Evolutionary conservation across 2,329 filamentous ascomycete species (phyloP), one percentile per base, ranked within the genome.

Genomic region (Ophiostoma pallidulum): DNA sequence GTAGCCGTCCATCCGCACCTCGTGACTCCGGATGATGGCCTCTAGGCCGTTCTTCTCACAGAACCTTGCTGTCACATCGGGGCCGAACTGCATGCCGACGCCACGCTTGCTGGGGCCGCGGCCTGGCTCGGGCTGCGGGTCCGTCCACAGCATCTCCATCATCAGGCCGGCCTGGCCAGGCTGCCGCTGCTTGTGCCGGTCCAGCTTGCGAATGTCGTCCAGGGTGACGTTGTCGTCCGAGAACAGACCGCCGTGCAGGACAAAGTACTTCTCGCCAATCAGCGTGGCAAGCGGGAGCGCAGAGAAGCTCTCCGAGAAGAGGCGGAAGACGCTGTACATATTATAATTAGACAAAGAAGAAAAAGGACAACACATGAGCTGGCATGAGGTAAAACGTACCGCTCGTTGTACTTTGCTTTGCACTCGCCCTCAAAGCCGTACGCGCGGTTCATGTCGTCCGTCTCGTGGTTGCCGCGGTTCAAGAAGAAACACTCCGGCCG

Each of bases 71-170:
- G 92, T 98, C 50, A 98, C 81, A 62, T 98, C 92, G 0, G 92
- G 92, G 1, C 92, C 92, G 59, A 98, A 98, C 63, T 97, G 90
- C 68, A 97, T 78, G 45, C 92, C 92, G 18, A 98, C 91, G 56
- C 92, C 92, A 62, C 92, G 80, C 74, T 98, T 98, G 72, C 89
- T 95, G 38, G 92, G 92, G 8, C 90, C 88, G 57, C 92, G 82
- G 45, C 92, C 92, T 24, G 85, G 82, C 57, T 81, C 75, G 0
- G 85, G 76, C 64, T 98, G 92, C 3, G 92, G 92, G 62, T 98
- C 92, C 1, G 92, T 97, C 92, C 92, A 98, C 40, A 98, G 77
- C 92, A 98, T 98, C 68, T 98, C 92, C 92, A 98, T 98, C 92
- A 98, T 98, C 58, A 98, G 70, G 13, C 92, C 92, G 41, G 85